Conservation (phyloP, 163 green algal species). For the Chloroidium sp. region DNA sequence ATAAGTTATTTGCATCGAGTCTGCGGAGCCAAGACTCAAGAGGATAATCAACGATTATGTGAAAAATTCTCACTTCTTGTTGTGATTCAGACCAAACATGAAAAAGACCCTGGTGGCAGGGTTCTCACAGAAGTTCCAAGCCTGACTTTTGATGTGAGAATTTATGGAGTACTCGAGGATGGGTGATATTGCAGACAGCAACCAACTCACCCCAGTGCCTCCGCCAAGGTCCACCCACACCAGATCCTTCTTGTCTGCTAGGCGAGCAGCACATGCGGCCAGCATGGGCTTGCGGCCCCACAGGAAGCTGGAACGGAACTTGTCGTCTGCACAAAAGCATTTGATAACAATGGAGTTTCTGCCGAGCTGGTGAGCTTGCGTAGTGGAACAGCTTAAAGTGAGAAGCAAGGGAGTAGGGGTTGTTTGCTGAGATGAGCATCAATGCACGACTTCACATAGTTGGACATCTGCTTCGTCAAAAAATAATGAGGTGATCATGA, state of each 20-base stretch:
- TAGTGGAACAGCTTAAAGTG: no score
- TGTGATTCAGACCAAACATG: not conserved
- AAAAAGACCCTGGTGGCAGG: not conserved
- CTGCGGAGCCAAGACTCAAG: no score
- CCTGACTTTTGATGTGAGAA: not conserved
- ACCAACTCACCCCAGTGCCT: slow-evolving; percentile 68
- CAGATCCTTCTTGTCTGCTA: slow-evolving; percentile 57
- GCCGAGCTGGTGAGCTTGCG: not conserved
- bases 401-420: no score
- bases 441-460: no score
- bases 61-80: no score
- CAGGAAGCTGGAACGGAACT: slow-evolving; percentile 87
- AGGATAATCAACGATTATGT: no score
- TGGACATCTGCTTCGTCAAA: not conserved
- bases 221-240: slow-evolving; percentile 96
- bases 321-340: slow-evolving; percentile 70
- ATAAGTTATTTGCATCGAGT: no score
- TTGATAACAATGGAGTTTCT: not conserved
- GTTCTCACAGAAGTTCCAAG: not conserved
- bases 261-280: slow-evolving; percentile 75
- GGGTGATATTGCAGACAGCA: not conserved
- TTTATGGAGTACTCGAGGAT: not conserved
- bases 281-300: slow-evolving; percentile 90
- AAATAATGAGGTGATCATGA: not conserved
- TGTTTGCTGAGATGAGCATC: not conserved